A percentile compares a stretch with the other conserved stretches of the same genome.
These are phyloP conservation scores for Alternaria hordeiaustralica DNA, from an alignment of 2,329 filamentous ascomycete species.

Conservation along the genomic window DNA sequence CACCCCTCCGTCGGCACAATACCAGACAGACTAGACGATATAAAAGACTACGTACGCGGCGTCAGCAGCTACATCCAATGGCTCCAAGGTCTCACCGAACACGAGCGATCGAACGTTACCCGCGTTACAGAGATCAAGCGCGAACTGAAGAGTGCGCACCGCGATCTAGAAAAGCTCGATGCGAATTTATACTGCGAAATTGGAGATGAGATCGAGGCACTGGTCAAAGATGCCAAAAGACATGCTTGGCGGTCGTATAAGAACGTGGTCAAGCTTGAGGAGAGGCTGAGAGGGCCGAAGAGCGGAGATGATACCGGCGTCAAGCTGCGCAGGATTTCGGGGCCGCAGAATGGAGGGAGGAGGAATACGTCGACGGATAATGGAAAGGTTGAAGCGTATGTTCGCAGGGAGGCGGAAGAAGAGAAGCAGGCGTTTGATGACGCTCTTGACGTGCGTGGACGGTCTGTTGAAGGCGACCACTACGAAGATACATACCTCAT, in stretches of 20 bases:
- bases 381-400: background rate
- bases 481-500: background rate
- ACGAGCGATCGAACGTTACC: constrained; percentile 16
- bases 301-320: background rate
- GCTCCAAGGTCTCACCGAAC: constrained; percentile 20
- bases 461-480: background rate
- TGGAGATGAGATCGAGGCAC: constrained; percentile 12
- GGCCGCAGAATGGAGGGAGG: background rate
- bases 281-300: constrained; percentile 9
- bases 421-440: background rate
- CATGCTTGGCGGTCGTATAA: constrained; percentile 31
- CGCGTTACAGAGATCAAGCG: constrained; percentile 30
- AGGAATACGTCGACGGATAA: background rate
- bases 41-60: constrained; percentile 1
- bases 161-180: constrained; percentile 30
- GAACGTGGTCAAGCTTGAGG: constrained; percentile 24
- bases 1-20: background rate
- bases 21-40: background rate
- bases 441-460: background rate
- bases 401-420: background rate
- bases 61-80: constrained; percentile 16
- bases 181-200: constrained; percentile 10
- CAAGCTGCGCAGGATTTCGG: background rate
- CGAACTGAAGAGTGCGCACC: constrained; percentile 25
- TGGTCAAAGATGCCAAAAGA: constrained; percentile 19